Evolutionary conservation across 345 rosid genomes (phyloP), one percentile per base, ranked within the genome.

Genomic region (Cochlearia excelsa): DNA sequence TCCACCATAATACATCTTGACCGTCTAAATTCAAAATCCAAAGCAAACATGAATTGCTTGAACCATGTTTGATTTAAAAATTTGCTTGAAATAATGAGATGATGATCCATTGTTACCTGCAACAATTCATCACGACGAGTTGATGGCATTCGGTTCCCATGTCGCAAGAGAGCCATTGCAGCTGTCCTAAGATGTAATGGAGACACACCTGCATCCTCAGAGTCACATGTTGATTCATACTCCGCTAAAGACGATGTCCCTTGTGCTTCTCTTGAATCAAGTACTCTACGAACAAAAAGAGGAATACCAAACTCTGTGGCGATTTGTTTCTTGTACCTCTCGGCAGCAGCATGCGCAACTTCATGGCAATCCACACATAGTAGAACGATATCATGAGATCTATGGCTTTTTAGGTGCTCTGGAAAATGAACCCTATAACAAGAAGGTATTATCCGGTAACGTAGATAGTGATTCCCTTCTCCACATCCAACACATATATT

Each of bases 311-410:
- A 90, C 63, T 90, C 97, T 40, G 49, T 72, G 46, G 96, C 86
- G 44, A 93, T 72, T 59, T 79, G 73, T 66, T 73, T 80, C 75
- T 93, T 90, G 68, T 89, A 77, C 78, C 84, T 89, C 78, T 93
- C 99, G 2, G 97, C 97, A 69, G 96, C 88, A 69, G 97, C 90
- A 73, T 90, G 99, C 52, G 97, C 95, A 54, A 80, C 74, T 71
- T 93, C 97, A 67, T 93, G 99, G 46, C 99, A 93, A 66, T 93
- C 96, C 80, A 93, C 97, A 51, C 96, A 93, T 7, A 93, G 92
- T 44, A 93, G 78, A 68, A 90, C 97, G 53, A 90, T 93, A 73
- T 93, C 99, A 77, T 90, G 97, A 68, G 99, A 93, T n/a, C 97
- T 81, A 44, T 93, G 99, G 66, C 97, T 93, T 77, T 93, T 93